These are phyloP conservation scores for Arachnomyces sp. DNA, from an alignment of 2,329 filamentous ascomycete genomes.

Conservation along the genomic window DNA sequence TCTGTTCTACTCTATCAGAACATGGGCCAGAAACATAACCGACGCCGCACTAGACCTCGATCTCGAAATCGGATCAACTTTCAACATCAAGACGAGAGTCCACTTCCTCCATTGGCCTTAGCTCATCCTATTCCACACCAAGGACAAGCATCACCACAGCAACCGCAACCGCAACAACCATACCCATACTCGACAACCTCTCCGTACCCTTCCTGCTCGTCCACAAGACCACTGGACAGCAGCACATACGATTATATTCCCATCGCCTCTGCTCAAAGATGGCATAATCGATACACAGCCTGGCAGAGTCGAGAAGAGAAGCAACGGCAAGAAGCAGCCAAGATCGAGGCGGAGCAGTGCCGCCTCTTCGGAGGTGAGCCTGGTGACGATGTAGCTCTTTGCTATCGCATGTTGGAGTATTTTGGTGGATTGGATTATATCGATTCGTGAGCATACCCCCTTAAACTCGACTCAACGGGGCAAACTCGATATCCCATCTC, in stretches of 20 bases:
- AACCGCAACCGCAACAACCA: slow-evolving; percentile 5
- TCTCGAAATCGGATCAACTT: slow-evolving; percentile 27
- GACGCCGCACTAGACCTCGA: slow-evolving; percentile 37
- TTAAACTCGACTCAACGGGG: slow-evolving; percentile 3
- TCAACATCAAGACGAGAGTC: slow-evolving; percentile 4
- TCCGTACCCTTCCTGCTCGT: slow-evolving; percentile 14
- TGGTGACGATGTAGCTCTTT: slow-evolving; percentile 37
- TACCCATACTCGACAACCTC: slow-evolving; percentile 12
- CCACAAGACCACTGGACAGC: no score
- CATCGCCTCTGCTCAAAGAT: slow-evolving; percentile 29
- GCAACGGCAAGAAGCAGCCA: slow-evolving; percentile 21
- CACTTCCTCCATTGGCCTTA: slow-evolving; percentile 16
- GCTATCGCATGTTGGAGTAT: slow-evolving; percentile 43
- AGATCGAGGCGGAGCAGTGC: slow-evolving; percentile 34
- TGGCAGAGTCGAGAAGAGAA: slow-evolving; percentile 32
- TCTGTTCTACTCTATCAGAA: neutral
- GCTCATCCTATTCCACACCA: slow-evolving; percentile 13
- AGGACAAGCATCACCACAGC: slow-evolving; percentile 13
- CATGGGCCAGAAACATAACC: slow-evolving; percentile 42
- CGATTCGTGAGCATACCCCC: slow-evolving; percentile 26
- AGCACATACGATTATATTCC: slow-evolving; percentile 18
- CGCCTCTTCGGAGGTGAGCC: slow-evolving; percentile 40
- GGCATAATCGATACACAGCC: slow-evolving; percentile 35
- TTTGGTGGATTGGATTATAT: slow-evolving; percentile 44
- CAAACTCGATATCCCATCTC: neutral